Conservation (phyloP, 1,284 basidiomycete genomes). For the Cystobasidiaceae sp. region DNA sequence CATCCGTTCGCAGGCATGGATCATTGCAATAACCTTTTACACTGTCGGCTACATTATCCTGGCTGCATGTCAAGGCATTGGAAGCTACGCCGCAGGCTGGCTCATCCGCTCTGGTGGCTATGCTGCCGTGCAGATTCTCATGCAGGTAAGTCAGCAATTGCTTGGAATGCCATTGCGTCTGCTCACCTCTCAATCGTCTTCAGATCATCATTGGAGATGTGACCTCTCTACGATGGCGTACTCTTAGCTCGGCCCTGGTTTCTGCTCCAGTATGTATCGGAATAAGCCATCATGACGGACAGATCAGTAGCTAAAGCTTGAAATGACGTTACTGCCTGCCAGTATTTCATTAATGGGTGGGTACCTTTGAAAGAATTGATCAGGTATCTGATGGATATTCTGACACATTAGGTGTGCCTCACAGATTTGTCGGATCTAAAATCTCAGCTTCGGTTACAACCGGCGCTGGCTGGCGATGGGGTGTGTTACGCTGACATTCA, state of each 20-base stretch:
- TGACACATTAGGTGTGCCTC: neutral
- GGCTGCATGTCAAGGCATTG: conserved; percentile 58
- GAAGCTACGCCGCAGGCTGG: conserved; percentile 55
- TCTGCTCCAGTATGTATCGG: conserved; percentile 62
- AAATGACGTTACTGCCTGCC: neutral
- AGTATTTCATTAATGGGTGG: conserved; percentile 55
- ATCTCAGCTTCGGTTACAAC: conserved; percentile 58
- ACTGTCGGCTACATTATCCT: conserved; percentile 59
- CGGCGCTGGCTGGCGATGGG: conserved; percentile 62
- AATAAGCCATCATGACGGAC: no score
- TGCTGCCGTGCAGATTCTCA: conserved; percentile 63
- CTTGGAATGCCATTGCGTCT: conserved; percentile 51
- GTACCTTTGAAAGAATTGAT: neutral
- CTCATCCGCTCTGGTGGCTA: conserved; percentile 50
- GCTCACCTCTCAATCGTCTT: neutral
- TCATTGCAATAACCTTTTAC: conserved; percentile 54
- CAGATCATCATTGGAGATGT: conserved; percentile 59
- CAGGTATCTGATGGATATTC: neutral
- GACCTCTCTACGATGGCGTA: conserved; percentile 71
- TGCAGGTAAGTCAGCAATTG: conserved; percentile 52
- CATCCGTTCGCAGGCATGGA: conserved; percentile 50
- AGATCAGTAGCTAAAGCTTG: neutral
- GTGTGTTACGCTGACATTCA: conserved; percentile 52
- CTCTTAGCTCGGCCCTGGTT: conserved; percentile 61
- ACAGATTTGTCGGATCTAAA: conserved; percentile 56